phyloP scores from a whole-genome alignment of 2,329 filamentous ascomycete genomes.

The Fusarium begoniae region DNA sequence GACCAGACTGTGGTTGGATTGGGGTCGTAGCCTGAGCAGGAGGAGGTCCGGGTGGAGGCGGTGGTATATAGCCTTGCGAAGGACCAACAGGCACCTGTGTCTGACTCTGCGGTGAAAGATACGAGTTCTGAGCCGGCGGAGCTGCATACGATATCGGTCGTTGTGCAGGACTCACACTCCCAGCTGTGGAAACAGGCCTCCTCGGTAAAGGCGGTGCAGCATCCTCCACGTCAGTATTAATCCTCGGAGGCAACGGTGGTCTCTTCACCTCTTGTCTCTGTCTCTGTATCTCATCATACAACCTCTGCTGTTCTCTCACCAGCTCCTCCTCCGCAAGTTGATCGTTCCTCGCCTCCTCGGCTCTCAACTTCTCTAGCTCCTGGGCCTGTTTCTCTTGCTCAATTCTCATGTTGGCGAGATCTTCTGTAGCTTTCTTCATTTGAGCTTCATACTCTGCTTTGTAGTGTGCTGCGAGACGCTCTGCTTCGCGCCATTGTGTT shows the following conservation, averaged over 20 bases:
- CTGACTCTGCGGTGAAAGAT: neutral
- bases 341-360: constrained; percentile 8
- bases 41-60: constrained; percentile 13
- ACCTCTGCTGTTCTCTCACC: constrained; percentile 22
- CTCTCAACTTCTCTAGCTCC: constrained; percentile 4
- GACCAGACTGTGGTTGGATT: neutral
- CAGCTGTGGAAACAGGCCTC: constrained; percentile 11
- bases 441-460: constrained; percentile 28
- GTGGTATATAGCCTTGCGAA: neutral
- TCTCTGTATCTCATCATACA: constrained; percentile 27
- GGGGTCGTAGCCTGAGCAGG: neutral
- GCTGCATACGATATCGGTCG: neutral
- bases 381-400: constrained; percentile 4
- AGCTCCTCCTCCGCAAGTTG: constrained; percentile 15
- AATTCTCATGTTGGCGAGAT: constrained; percentile 11
- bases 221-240: neutral
- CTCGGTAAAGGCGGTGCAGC: constrained; percentile 17
- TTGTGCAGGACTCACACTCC: neutral
- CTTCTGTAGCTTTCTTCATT: constrained; percentile 12
- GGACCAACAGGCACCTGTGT: neutral
- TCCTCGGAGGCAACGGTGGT: constrained; percentile 17
- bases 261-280: neutral
- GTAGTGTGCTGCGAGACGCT: constrained; percentile 34
- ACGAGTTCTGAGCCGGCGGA: neutral
- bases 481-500: constrained; percentile 32